Evolutionary conservation across 2,329 filamentous ascomycete species (phyloP), one percentile per base, ranked within the genome.

Genomic region (Lachnellula cervina): DNA sequence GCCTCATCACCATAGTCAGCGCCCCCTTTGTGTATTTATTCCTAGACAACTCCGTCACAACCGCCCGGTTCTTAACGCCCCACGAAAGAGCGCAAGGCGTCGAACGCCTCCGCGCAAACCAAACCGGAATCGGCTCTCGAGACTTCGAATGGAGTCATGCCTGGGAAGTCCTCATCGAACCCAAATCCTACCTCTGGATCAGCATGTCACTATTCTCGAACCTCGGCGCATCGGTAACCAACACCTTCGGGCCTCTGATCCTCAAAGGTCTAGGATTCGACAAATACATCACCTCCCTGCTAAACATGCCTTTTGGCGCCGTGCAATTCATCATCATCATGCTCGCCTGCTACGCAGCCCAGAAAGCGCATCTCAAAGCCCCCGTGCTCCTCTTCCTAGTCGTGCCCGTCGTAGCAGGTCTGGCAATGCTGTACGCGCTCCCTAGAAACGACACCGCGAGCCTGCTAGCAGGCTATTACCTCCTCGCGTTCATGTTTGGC

Each of bases 71-170:
- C 55, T 65, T 94, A 25, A 86, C 75, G 7, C 79, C 86, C 51
- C 77, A 82, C 46, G 89, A 93, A 61, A 82, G 83, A 13, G 68
- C 83, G 0, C 76, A 90, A 43, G 87, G 86, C 0, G 74, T 91
- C 25, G 88, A 90, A 60, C 79, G 89, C 0, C 81, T 93, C 5
- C 78, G 88, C 0, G 77, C 83, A 21, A 93, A 93, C 63, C 83
- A 90, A 67, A 89, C 89, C 57, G 89, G 89, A 0, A 84, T 88
- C 16, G 86, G 85, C 1, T 87, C 83, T 58, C 83, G 84, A 60
- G 78, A 87, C 59, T 88, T 86, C 71, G 87, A 87, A 60, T 76
- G 79, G 72, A 77, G 80, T 21, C 89, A 94, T 59, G 74, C 87
- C 1, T 74, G 79, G 16, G 78, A 82, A 57, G 69, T 73, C 0